Base-by-base conservation (phyloP, 2,329 filamentous ascomycete species). In the Cordyceps sp. region DNA sequence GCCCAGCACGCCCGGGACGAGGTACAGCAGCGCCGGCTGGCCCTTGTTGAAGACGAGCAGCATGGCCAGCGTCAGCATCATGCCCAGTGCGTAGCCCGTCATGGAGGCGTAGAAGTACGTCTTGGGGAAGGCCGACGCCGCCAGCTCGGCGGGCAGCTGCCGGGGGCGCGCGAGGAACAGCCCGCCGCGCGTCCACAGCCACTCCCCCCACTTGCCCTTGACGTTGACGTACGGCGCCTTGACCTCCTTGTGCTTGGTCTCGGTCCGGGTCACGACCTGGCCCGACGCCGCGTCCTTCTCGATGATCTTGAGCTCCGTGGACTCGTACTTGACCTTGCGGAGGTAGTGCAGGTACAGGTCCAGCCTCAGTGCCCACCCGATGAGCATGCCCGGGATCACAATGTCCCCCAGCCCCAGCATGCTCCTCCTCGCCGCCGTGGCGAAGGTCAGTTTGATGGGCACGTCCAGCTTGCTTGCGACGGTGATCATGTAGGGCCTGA, bases 321-420 rank as follows among this genome's bases (percentile, higher is more conserved):
- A 39, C 29, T 55, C 59, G 15, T 61, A 56, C 39, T 61, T 66
- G 49, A 75, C 66, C 46, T 81, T 75, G 25, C 64, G 64, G 23
- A 78, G 63, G 48, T 96, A 96, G 57, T 80, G 75, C 33, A 84
- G 64, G 58, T 83, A 90, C 7, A 93, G 64, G 48, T 98, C 88
- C 44, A 93, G 93, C n/a, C 88, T 74, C 17, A 98, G 62, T 3
- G 86, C 83, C 26, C 94, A 67, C 2, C 73, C 83, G 39, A 96
- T 78, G 57, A 94, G 77, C 46, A 96, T 84, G 8, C 88, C 90
- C 0, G 88, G 88, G 4, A 98, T 64, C 2, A 93, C 81, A 36
- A 98, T 81, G 48, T 98, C 88, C n/a, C 88, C 88, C 0, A 96
- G 66, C 0, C 88, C 88, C 7, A 98, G 73, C 69, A 96, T 93